Evolutionary conservation across 2,329 filamentous ascomycete species (phyloP), one percentile per base, ranked within the genome.

Genomic region (Diaporthe vexans): DNA sequence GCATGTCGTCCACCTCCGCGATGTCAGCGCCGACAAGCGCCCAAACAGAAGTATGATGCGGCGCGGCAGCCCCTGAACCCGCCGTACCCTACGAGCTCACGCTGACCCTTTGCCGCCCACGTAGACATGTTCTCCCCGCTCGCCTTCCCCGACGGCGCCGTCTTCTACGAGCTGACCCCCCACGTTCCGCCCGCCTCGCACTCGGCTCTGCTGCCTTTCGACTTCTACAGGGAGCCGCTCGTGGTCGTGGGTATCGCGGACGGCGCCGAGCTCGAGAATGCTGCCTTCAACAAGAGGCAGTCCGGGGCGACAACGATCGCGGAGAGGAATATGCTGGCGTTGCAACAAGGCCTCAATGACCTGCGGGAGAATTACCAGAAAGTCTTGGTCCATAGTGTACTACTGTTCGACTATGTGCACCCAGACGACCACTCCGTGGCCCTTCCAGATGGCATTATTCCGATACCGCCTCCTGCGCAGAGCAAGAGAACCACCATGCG

Each of bases 61-160:
- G 35, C 71, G n/a, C 48, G 51, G 52, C 17, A 68, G 13, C 40
- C 72, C 73, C 65, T 48, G 69, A 71, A 68, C 63, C 76, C 59
- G 75, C 43, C 59, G 54, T 73, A 58, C 35, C 17, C 52, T 33
- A 40, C 37, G 35, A 46, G 68, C 59, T 59, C 33, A 61, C 76
- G 56, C 52, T 73, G 57, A 75, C 73, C 56, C 19, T 19, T 43
- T 77, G 26, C 74, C 73, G 37, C 56, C 63, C 59, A 61, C 71
- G 75, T 82, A 98, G 95, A 95, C 84, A 95, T 97, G 92, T 98
- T 98, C 84, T 97, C 95, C 74, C 96, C 96, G 54, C 86, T 97
- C 79, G 94, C 94, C 19, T 98, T 97, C 83, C 95, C 95, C 15
- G 90, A 92, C 78, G 96, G 96, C 75, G 92, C 92, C 80, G 93